phyloP scores from a whole-genome alignment of 1,284 basidiomycete genomes.

The Cystobasidium slooffiae region DNA sequence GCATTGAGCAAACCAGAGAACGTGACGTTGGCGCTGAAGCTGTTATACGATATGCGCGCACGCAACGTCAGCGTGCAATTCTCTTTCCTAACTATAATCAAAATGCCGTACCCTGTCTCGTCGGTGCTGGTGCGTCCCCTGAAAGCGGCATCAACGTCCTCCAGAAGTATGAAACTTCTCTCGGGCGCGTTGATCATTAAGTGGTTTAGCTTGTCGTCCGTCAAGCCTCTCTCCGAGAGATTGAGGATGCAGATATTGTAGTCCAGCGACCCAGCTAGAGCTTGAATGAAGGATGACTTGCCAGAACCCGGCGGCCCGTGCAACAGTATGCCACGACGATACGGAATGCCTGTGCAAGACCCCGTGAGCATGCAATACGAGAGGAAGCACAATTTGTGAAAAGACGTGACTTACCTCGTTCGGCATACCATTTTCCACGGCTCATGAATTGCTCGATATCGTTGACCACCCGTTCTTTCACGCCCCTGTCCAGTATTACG shows the following conservation, averaged over 20 bases:
- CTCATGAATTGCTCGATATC: constrained; percentile 84
- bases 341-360: constrained; percentile 84
- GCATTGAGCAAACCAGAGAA: constrained; percentile 98
- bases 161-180: constrained; percentile 87
- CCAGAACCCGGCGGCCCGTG: constrained; percentile 97
- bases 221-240: constrained; percentile 91
- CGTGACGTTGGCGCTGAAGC: constrained; percentile 69
- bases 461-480: constrained; percentile 75
- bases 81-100: not conserved
- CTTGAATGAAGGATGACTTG: constrained; percentile 98
- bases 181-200: constrained; percentile 91
- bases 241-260: constrained; percentile 98
- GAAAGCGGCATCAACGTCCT: constrained; percentile 99
- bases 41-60: constrained; percentile 18
- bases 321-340: constrained; percentile 91
- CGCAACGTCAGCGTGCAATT: not conserved
- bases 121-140: constrained; percentile 83
- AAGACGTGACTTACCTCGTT: constrained; percentile 70
- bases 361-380: not conserved
- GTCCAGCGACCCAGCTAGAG: constrained; percentile 84
- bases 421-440: constrained; percentile 91
- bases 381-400: not conserved
- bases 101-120: constrained; percentile 73
- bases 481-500: constrained; percentile 83
- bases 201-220: constrained; percentile 95